A percentile compares a stretch with the other conserved stretches of the same genome.
phyloP scores from a whole-genome alignment of 495 filamentous ascomycete species.

The Chaetomium cochliodes region DNA sequence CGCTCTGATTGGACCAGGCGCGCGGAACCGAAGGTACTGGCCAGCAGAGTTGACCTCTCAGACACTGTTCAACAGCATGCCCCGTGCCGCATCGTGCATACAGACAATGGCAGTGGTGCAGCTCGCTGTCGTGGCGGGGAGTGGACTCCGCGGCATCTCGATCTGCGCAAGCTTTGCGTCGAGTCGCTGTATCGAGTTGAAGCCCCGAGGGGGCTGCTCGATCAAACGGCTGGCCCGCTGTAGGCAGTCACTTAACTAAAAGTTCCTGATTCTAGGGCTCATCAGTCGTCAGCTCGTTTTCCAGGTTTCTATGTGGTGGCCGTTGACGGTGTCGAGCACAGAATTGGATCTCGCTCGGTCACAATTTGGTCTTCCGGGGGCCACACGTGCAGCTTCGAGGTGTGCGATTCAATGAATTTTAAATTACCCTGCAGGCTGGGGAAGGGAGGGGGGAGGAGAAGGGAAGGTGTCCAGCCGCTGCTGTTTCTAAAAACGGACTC shows the following conservation, averaged over 20 bases:
- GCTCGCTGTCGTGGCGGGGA: slow-evolving; percentile 24
- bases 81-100: slow-evolving; percentile 27
- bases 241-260: not conserved
- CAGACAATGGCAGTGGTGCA: slow-evolving; percentile 17
- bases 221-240: not conserved
- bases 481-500: slow-evolving; percentile 26
- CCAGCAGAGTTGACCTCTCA: slow-evolving; percentile 10
- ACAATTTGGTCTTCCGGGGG: slow-evolving; percentile 27
- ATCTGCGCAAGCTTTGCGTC: not conserved
- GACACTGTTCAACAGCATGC: slow-evolving; percentile 13
- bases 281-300: not conserved
- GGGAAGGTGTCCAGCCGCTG: not conserved
- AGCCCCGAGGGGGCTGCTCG: not conserved
- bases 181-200: not conserved
- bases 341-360: slow-evolving; percentile 32
- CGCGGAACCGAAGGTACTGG: slow-evolving; percentile 17
- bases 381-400: slow-evolving; percentile 33
- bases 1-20: slow-evolving; percentile 31
- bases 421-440: slow-evolving; percentile 32
- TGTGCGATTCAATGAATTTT: slow-evolving; percentile 35
- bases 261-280: not conserved
- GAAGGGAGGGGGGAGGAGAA: slow-evolving; percentile 17
- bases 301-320: not conserved
- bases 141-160: slow-evolving; percentile 18
- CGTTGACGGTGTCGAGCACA: slow-evolving; percentile 9